phyloP scores from a whole-genome alignment of 129 eudicot genomes.

The Deinandra increscens region DNA sequence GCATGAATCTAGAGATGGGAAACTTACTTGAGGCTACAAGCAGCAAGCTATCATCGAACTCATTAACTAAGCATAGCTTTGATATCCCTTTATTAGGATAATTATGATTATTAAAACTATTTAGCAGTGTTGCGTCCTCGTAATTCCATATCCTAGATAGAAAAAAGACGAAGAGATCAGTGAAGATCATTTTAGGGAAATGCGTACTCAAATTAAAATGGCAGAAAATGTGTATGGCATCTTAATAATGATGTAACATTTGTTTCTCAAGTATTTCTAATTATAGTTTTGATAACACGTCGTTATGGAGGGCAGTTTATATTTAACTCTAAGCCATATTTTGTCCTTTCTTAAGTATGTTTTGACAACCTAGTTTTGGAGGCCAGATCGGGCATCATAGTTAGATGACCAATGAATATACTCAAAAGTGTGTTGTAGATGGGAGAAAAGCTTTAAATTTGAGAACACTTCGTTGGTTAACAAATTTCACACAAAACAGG shows the following conservation, averaged over 20 bases:
- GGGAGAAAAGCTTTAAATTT: too few species aligned
- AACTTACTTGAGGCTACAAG: constrained; percentile 85
- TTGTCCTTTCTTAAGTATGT: too few species aligned
- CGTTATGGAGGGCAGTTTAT: too few species aligned
- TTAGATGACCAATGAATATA: too few species aligned
- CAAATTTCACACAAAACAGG: too few species aligned
- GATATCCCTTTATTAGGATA: constrained; percentile 82
- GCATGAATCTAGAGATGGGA: constrained; percentile 1
- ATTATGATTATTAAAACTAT: constrained; percentile 74
- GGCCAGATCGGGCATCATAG: too few species aligned
- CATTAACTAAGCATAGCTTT: constrained; percentile 77
- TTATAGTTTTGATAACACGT: too few species aligned
- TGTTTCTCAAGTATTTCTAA: too few species aligned
- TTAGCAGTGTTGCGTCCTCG: constrained; percentile 74
- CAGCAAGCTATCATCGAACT: constrained; percentile 87
- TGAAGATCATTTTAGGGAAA: background rate
- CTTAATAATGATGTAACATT: background rate
- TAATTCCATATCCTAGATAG: constrained; percentile 77
- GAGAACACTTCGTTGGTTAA: too few species aligned
- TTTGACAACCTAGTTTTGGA: too few species aligned
- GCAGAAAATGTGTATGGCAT: background rate
- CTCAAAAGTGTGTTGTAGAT: too few species aligned
- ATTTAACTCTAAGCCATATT: too few species aligned
- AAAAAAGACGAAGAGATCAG: background rate
- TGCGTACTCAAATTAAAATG: background rate